A percentile compares a stretch with the other conserved stretches of the same genome.
phyloP scores from a whole-genome alignment of 129 eudicot genomes.

The Flaveria robusta region DNA sequence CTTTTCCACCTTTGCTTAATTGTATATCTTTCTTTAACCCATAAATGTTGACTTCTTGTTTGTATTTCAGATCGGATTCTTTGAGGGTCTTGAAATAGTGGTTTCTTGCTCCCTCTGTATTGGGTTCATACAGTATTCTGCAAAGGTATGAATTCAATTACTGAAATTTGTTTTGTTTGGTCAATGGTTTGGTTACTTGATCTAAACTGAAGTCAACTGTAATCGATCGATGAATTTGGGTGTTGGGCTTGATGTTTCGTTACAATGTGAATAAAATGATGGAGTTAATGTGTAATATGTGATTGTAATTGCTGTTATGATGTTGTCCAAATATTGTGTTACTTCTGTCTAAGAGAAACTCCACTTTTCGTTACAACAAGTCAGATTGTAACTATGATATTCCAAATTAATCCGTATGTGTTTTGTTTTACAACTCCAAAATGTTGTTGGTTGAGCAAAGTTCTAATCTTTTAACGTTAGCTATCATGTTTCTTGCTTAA shows the following conservation, averaged over 20 bases:
- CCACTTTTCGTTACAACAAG: neutral
- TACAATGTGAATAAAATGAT: constrained; percentile 7
- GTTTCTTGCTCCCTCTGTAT: constrained; percentile 9
- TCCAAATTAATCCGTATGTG: neutral
- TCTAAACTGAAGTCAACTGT: neutral
- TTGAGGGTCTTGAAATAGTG: neutral
- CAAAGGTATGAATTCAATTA: constrained; percentile 24
- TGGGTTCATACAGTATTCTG: neutral
- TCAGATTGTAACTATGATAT: neutral
- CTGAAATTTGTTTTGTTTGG: neutral
- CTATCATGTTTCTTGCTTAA: neutral
- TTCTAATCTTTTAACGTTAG: neutral
- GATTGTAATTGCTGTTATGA: constrained; percentile 1
- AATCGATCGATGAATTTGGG: neutral
- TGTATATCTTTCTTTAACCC: neutral
- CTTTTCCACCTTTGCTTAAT: neutral
- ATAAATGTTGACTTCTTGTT: constrained; percentile 19
- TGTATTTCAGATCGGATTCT: constrained; percentile 17
- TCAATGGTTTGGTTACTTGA: neutral
- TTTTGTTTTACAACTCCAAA: neutral
- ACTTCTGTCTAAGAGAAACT: neutral
- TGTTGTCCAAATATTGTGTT: neutral
- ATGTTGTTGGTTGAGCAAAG: neutral
- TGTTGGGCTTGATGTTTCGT: neutral
- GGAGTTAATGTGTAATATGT: neutral